Conservation (phyloP, 2,329 filamentous ascomycete species). For the Colletotrichum musae region DNA sequence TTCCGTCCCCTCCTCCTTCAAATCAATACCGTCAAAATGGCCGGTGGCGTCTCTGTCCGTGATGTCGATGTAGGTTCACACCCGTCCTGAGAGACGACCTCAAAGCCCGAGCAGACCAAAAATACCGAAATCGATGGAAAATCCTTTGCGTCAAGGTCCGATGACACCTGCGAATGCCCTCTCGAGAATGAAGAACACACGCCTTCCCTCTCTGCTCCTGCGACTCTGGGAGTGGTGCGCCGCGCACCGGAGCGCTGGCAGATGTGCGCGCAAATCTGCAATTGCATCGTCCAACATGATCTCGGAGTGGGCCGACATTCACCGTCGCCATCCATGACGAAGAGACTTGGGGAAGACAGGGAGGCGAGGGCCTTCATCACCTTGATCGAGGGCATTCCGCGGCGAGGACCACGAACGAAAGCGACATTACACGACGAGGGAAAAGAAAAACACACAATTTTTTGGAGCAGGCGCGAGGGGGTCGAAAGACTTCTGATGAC, state of each 20-base stretch:
- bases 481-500: slow-evolving; percentile 81
- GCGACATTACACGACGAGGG: slow-evolving; percentile 45
- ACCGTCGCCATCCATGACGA: slow-evolving; percentile 22
- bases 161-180: slow-evolving; percentile 23
- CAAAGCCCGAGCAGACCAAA: slow-evolving; percentile 4
- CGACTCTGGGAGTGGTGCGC: no score
- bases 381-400: slow-evolving; percentile 2
- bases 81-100: slow-evolving; percentile 38
- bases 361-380: neutral
- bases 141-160: slow-evolving; percentile 3
- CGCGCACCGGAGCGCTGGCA: neutral
- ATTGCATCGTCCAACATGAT: no score
- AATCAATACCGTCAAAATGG: slow-evolving; percentile 77
- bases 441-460: slow-evolving; percentile 27
- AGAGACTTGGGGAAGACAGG: neutral
- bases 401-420: neutral
- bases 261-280: no score
- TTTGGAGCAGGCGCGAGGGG: slow-evolving; percentile 78
- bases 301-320: neutral
- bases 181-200: no score
- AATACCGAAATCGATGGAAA: slow-evolving; percentile 22
- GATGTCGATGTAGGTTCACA: slow-evolving; percentile 82
- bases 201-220: no score
- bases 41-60: slow-evolving; percentile 84
- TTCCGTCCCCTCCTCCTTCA: slow-evolving; percentile 44